Evolutionary conservation across 805 yeast species (phyloP).

Genomic region (Ogataea methanolica): DNA sequence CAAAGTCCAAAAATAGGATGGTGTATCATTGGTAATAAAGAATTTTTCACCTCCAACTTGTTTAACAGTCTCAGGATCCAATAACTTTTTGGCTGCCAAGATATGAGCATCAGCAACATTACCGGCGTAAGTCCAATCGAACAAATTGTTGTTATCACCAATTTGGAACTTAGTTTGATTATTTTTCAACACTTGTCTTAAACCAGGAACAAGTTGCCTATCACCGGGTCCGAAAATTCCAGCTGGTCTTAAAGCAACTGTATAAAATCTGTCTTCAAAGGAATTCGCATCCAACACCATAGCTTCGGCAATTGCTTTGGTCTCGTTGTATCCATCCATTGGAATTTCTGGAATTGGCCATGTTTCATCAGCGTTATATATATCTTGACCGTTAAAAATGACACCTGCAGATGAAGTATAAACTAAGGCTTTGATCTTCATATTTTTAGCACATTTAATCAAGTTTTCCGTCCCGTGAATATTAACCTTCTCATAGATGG

Average conservation of each 20-base stretch:
- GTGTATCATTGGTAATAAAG: slow-evolving; percentile 90
- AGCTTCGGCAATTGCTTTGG: slow-evolving; percentile 87
- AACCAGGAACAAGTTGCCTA: slow-evolving; percentile 91
- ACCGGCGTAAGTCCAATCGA: slow-evolving; percentile 98
- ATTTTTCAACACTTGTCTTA: slow-evolving; percentile 71
- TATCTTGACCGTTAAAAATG: slow-evolving; percentile 90
- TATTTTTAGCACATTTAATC: slow-evolving; percentile 53
- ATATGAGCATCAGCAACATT: slow-evolving; percentile 97
- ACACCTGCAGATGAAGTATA: slow-evolving; percentile 98
- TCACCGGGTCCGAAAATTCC: slow-evolving; percentile 99
- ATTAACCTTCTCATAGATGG: slow-evolving; percentile 83
- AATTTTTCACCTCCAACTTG: slow-evolving; percentile 80
- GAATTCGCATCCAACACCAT: slow-evolving; percentile 74
- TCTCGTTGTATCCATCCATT: slow-evolving; percentile 96
- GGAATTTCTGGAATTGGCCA: slow-evolving; percentile 90
- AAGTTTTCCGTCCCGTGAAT: slow-evolving; percentile 83
- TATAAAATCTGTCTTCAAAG: slow-evolving; percentile 49
- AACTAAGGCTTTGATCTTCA: slow-evolving; percentile 60
- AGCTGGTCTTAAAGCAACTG: slow-evolving; percentile 92
- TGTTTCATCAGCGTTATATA: slow-evolving; percentile 86
- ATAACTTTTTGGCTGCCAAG: slow-evolving; percentile 75
- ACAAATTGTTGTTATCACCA: slow-evolving; percentile 89
- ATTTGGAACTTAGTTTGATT: slow-evolving; percentile 92
- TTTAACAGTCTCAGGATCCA: slow-evolving; percentile 39
- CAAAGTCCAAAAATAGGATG: slow-evolving; percentile 94